Conservation (phyloP, 495 filamentous ascomycete species). For the Daldinia decipiens region DNA sequence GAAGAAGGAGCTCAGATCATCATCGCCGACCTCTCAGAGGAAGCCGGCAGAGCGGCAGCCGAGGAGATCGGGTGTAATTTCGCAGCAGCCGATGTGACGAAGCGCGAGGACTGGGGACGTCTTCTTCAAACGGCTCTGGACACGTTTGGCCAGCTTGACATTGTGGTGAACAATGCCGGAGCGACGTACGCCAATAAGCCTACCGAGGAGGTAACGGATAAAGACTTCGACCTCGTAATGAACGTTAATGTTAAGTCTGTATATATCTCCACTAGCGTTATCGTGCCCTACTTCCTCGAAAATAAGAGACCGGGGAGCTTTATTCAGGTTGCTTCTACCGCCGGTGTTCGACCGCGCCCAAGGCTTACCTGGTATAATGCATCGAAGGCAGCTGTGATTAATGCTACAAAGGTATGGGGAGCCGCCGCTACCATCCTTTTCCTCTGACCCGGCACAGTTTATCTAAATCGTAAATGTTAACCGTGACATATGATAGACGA, state of each 20-base stretch:
- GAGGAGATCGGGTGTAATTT: slow-evolving; percentile 55
- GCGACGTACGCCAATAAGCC: slow-evolving; percentile 75
- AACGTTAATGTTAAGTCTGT: slow-evolving; percentile 74
- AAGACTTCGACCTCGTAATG: slow-evolving; percentile 73
- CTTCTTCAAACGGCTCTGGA: slow-evolving; percentile 59
- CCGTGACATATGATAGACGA: slow-evolving; percentile 54
- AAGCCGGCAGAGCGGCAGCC: slow-evolving; percentile 58
- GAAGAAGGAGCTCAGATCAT: slow-evolving; percentile 68
- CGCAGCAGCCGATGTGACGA: slow-evolving; percentile 63
- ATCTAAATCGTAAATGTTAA: slow-evolving; percentile 7
- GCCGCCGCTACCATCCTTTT: background rate
- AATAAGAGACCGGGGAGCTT: slow-evolving; percentile 68
- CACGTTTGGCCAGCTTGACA: slow-evolving; percentile 64
- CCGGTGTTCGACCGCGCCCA: slow-evolving; percentile 69
- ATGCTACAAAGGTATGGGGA: slow-evolving; percentile 57
- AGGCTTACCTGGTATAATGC: slow-evolving; percentile 78
- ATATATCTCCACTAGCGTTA: slow-evolving; percentile 62
- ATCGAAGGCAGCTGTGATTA: slow-evolving; percentile 72
- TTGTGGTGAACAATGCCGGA: slow-evolving; percentile 77
- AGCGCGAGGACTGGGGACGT: slow-evolving; percentile 59
- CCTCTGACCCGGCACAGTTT: background rate
- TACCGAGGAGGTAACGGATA: slow-evolving; percentile 68
- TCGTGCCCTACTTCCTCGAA: slow-evolving; percentile 65
- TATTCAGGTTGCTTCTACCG: slow-evolving; percentile 74
- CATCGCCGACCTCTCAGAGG: slow-evolving; percentile 67